A percentile compares a stretch with the other conserved stretches of the same genome.
Evolutionary conservation across 108 stramenopile species (phyloP).

Genomic region (Cyclostephanos invisitatus): DNA sequence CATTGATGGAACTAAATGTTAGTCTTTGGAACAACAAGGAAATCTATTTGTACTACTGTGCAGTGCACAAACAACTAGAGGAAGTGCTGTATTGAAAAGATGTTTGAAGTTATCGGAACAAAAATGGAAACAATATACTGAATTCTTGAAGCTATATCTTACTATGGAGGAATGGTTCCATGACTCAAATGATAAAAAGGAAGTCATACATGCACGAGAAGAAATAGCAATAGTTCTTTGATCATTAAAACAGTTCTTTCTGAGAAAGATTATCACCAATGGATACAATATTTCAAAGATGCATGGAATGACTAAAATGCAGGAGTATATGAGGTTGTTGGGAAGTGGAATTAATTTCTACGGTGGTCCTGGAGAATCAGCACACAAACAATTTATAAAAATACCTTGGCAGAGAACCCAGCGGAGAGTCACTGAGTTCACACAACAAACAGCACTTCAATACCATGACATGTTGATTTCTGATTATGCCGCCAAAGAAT

Average conservation of each 20-base stretch:
- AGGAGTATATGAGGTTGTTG: background rate
- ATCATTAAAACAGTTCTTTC: constrained; percentile 1
- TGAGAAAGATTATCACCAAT: background rate
- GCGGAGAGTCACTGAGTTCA: background rate
- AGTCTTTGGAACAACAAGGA: background rate
- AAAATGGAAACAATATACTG: background rate
- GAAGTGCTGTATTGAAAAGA: background rate
- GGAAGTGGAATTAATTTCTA: constrained; percentile 1
- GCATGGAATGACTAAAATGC: constrained; percentile 4
- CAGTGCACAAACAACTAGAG: background rate
- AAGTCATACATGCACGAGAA: background rate
- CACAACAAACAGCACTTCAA: background rate
- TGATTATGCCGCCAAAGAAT: background rate
- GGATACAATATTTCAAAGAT: background rate
- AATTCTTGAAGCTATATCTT: constrained; percentile 9
- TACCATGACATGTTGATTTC: background rate
- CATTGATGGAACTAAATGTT: background rate
- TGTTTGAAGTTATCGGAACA: background rate
- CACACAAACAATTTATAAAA: constrained; percentile 1
- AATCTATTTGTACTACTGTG: constrained; percentile 6
- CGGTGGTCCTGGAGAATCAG: background rate
- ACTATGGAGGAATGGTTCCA: constrained; percentile 11
- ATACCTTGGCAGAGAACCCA: background rate
- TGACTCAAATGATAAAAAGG: background rate
- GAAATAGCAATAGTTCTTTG: background rate